A percentile compares a stretch with the other conserved stretches of the same genome.
Conservation (phyloP, 1,139 yeast species). For the Kodamaea anthophila region DNA sequence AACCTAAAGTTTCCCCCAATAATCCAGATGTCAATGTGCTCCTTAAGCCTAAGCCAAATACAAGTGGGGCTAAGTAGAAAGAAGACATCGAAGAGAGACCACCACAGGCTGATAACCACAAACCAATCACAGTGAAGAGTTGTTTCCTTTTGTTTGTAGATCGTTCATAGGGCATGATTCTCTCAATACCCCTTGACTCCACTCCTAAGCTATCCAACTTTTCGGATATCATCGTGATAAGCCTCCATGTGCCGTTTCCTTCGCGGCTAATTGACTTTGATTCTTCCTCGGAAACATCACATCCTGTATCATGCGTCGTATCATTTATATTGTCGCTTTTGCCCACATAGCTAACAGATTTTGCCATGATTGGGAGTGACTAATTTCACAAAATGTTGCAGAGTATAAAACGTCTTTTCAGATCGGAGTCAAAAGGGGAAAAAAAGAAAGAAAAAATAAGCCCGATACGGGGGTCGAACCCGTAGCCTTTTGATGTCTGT, state of each 20-base stretch:
- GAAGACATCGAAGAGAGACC: slow-evolving; percentile 83
- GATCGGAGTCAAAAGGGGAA: neutral
- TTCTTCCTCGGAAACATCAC: too few relatives aligned
- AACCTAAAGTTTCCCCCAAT: slow-evolving; percentile 59
- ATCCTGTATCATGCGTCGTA: too few relatives aligned
- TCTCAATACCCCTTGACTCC: slow-evolving; percentile 76
- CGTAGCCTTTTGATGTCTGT: slow-evolving; percentile 15
- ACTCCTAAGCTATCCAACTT: slow-evolving; percentile 46
- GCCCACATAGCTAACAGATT: neutral
- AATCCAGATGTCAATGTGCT: slow-evolving; percentile 59
- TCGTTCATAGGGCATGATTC: slow-evolving; percentile 68
- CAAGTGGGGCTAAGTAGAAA: slow-evolving; percentile 64
- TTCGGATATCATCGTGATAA: slow-evolving; percentile 13
- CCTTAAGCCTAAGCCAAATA: slow-evolving; percentile 60
- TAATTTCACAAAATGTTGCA: neutral
- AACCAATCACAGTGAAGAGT: slow-evolving; percentile 57
- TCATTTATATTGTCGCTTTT: too few relatives aligned
- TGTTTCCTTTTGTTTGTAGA: slow-evolving; percentile 43
- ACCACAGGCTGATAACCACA: slow-evolving; percentile 83
- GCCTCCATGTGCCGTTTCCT: slow-evolving; percentile 1
- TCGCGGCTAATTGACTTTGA: too few relatives aligned
- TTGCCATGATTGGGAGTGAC: neutral
- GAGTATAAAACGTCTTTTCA: neutral
- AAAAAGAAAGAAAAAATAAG: slow-evolving; percentile 7
- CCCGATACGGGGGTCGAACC: slow-evolving; percentile 18